A percentile compares a stretch with the other conserved stretches of the same genome.
phyloP scores from a whole-genome alignment of 1,284 basidiomycete genomes.

The Lentinus polychrous region DNA sequence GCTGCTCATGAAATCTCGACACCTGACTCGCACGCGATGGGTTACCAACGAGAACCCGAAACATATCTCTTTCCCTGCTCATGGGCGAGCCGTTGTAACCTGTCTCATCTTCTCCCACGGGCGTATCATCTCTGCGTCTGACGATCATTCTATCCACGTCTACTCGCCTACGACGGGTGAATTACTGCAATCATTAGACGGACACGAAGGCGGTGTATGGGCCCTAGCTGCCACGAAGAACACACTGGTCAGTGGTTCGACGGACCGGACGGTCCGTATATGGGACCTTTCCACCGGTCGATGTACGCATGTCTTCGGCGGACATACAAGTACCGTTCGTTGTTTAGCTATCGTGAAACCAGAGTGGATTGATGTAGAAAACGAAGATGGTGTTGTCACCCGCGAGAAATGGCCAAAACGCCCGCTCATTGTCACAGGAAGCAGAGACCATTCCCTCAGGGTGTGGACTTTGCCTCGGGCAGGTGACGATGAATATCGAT shows the following conservation, averaged over 20 bases:
- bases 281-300: constrained; percentile 81
- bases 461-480: constrained; percentile 86
- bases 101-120: constrained; percentile 90
- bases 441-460: constrained; percentile 82
- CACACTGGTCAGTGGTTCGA: constrained; percentile 87
- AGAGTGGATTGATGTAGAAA: constrained; percentile 69
- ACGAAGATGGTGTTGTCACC: constrained; percentile 46
- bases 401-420: constrained; percentile 80
- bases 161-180: constrained; percentile 80
- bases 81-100: constrained; percentile 87
- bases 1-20: constrained; percentile 78
- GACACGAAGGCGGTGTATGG: constrained; percentile 96
- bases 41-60: constrained; percentile 65
- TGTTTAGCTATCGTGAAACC: constrained; percentile 88
- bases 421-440: constrained; percentile 88
- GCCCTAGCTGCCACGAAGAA: constrained; percentile 82
- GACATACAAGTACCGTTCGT: constrained; percentile 90
- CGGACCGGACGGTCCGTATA: constrained; percentile 89
- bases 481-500: constrained; percentile 71
- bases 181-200: constrained; percentile 68
- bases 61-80: constrained; percentile 78
- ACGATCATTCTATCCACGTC: constrained; percentile 90
- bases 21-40: constrained; percentile 75
- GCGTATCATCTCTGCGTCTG: constrained; percentile 91
- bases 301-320: constrained; percentile 87